Percentiles rank a stretch among this genome's conserved stretches.
Conservation (phyloP, 2,329 filamentous ascomycete genomes). For the Beauveria caledonica region DNA sequence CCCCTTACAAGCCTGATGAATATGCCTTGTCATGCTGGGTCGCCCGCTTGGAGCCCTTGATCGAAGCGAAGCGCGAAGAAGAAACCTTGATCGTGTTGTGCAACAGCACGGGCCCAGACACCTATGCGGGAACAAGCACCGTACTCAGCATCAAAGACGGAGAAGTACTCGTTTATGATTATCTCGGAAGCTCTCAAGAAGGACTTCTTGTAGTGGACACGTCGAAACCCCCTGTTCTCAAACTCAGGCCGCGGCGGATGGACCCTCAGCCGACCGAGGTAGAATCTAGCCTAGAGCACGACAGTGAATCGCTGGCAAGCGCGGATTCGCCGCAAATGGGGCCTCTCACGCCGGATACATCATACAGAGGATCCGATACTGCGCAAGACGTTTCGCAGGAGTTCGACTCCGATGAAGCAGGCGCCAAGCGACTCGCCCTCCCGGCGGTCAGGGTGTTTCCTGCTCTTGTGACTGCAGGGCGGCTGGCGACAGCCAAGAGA, state of each 20-base stretch:
- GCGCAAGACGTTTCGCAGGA: neutral
- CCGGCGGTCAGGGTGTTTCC: neutral
- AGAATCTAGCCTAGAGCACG: neutral
- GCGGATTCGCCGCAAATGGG: neutral
- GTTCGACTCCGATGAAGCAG: neutral
- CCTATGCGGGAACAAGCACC: slow-evolving; percentile 67
- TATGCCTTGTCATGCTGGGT: slow-evolving; percentile 72
- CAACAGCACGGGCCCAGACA: slow-evolving; percentile 62
- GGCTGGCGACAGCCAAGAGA: neutral
- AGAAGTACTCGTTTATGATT: slow-evolving; percentile 59
- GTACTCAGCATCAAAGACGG: slow-evolving; percentile 59
- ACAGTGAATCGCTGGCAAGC: neutral
- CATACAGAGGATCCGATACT: neutral
- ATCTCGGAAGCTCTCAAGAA: slow-evolving; percentile 63
- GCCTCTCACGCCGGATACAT: neutral
- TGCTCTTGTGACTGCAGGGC: neutral
- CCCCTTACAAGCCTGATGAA: slow-evolving; percentile 56
- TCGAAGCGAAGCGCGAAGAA: slow-evolving; percentile 31
- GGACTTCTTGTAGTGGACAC: slow-evolving; percentile 63
- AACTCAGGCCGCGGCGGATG: slow-evolving; percentile 21
- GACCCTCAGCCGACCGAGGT: neutral
- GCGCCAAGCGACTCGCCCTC: neutral
- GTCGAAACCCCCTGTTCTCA: slow-evolving; percentile 33
- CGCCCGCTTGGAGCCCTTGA: slow-evolving; percentile 49
- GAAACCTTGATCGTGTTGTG: slow-evolving; percentile 63